Evolutionary conservation across 495 filamentous ascomycete species (phyloP).

Genomic region (Penicillium simplicissimum): DNA sequence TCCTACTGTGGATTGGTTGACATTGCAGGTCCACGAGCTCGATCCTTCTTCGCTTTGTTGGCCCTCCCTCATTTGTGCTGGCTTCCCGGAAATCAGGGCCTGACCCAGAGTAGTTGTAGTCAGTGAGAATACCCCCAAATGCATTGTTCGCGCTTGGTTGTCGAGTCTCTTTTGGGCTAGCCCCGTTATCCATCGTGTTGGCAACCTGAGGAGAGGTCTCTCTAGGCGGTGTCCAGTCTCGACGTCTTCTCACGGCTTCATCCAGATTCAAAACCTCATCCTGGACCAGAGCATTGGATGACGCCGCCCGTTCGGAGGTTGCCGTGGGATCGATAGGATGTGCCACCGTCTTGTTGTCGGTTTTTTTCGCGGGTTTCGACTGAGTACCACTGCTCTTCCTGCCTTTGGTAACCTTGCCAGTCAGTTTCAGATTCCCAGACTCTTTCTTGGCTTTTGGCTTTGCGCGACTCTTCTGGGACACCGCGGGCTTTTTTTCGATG

Average conservation of each 20-base stretch:
- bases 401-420: conserved; percentile 39
- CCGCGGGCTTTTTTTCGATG: conserved; percentile 20
- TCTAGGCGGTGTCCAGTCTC: conserved; percentile 50
- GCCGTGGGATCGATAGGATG: background rate
- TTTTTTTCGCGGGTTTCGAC: conserved; percentile 18
- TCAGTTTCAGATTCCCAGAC: conserved; percentile 35
- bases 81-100: conserved; percentile 12
- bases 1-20: conserved; percentile 18
- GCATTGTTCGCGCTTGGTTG: background rate
- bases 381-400: conserved; percentile 18
- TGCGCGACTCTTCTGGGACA: conserved; percentile 22
- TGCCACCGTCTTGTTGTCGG: conserved; percentile 13
- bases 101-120: conserved; percentile 37
- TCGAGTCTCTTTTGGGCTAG: background rate
- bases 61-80: conserved; percentile 23
- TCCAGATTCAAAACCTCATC: conserved; percentile 36
- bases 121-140: conserved; percentile 35
- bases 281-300: conserved; percentile 17
- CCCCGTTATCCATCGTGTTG: conserved; percentile 17
- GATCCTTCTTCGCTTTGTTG: conserved; percentile 46
- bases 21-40: conserved; percentile 39
- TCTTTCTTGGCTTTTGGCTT: conserved; percentile 19
- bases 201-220: conserved; percentile 13
- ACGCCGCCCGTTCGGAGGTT: conserved; percentile 1
- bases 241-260: conserved; percentile 37